Conservation (phyloP, 345 rosid genomes). For the Pugionium dolabratum region DNA sequence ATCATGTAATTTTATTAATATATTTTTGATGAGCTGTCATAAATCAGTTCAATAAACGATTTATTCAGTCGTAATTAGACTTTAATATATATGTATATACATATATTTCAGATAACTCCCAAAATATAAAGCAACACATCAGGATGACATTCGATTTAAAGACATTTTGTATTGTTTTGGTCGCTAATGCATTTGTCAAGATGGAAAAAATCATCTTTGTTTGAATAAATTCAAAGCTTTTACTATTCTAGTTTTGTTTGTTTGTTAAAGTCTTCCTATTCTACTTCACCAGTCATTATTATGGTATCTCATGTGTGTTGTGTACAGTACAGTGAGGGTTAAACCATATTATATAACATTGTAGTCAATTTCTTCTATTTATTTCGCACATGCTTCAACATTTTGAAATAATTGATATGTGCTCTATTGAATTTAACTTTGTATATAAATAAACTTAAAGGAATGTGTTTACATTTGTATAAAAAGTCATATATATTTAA, state of each 20-base stretch:
- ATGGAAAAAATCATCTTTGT: constrained; percentile 5
- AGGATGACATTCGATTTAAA: constrained; percentile 4
- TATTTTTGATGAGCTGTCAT: not conserved
- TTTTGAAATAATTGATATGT: not conserved
- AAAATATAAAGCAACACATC: constrained; percentile 16
- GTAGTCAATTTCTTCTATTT: not conserved
- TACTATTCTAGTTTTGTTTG: no score
- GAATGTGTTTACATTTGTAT: constrained; percentile 4
- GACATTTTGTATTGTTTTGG: constrained; percentile 12
- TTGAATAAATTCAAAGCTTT: not conserved
- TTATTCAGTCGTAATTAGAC: no score
- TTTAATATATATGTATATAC: not conserved
- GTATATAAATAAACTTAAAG: not conserved
- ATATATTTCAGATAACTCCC: not conserved
- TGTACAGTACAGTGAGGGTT: not conserved
- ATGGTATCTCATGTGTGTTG: not conserved
- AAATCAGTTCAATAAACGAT: not conserved
- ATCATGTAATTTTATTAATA: not conserved
- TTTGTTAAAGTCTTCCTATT: no score
- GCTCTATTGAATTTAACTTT: not conserved
- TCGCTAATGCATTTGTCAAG: constrained; percentile 11
- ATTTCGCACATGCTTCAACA: not conserved
- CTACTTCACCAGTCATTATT: constrained; percentile 12
- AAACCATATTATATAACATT: not conserved
- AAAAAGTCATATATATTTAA: not conserved